Percentiles rank a stretch among this genome's conserved stretches.
Conservation (phyloP, 305 asterid species). For the Rubia peregrina region DNA sequence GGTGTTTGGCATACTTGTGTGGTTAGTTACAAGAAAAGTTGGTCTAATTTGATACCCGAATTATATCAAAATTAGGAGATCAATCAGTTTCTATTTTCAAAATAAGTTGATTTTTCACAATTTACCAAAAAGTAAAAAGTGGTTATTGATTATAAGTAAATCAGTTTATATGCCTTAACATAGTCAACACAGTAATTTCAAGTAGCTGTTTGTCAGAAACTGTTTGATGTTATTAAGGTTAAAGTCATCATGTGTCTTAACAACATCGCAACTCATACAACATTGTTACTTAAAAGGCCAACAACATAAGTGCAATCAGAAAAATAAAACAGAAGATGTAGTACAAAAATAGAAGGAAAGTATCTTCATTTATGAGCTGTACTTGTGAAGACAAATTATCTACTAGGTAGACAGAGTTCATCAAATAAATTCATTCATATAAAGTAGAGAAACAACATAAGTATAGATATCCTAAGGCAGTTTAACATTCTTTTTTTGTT, state of each 20-base stretch:
- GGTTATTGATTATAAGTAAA: too few species aligned
- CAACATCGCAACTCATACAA: neutral
- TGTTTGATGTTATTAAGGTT: too few species aligned
- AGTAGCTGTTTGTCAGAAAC: constrained; percentile 1
- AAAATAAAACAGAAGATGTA: neutral
- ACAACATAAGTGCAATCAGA: neutral
- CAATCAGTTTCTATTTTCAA: too few species aligned
- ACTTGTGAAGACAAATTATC: constrained; percentile 6
- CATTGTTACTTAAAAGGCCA: neutral
- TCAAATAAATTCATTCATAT: constrained; percentile 26
- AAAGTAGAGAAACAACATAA: constrained; percentile 23
- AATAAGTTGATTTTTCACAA: too few species aligned
- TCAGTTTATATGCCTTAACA: too few species aligned
- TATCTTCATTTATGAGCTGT: constrained; percentile 4
- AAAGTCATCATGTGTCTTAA: neutral
- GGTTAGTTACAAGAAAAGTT: too few species aligned
- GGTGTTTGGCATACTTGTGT: too few species aligned
- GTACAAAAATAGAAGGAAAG: constrained; percentile 14
- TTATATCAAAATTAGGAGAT: too few species aligned
- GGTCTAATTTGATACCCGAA: too few species aligned
- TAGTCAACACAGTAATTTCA: neutral
- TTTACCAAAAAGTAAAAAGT: too few species aligned
- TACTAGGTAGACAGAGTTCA: constrained; percentile 19
- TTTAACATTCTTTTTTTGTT: constrained; percentile 22
- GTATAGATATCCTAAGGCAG: constrained; percentile 36